Conservation (phyloP, 495 filamentous ascomycete genomes). For the Saxophila tyrrhenica region DNA sequence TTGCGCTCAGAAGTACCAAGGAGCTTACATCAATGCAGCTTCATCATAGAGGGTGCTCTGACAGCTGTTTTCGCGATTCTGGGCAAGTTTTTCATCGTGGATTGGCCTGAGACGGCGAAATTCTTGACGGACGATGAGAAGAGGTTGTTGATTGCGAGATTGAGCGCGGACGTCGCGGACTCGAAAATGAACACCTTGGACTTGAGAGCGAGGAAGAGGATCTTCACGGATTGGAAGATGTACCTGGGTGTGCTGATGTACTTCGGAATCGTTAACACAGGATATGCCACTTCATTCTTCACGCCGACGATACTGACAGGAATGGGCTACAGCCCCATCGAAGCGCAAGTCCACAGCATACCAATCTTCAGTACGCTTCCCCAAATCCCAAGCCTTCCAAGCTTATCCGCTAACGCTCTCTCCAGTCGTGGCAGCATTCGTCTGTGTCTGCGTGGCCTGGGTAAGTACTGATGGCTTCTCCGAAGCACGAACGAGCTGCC, state of each 20-base stretch:
- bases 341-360: constrained; percentile 27
- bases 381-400: too few relatives aligned
- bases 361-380: constrained; percentile 34
- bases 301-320: constrained; percentile 21
- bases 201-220: constrained; percentile 24
- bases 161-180: constrained; percentile 25
- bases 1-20: not conserved
- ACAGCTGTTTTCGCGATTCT: constrained; percentile 33
- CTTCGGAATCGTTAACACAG: constrained; percentile 25
- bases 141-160: constrained; percentile 30
- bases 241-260: constrained; percentile 24
- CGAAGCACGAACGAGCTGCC: too few relatives aligned
- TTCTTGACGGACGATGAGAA: constrained; percentile 32
- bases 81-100: constrained; percentile 32
- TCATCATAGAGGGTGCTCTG: constrained; percentile 26
- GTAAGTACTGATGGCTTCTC: too few relatives aligned
- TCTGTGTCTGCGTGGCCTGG: constrained; percentile 4
- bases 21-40: too few relatives aligned
- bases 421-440: constrained; percentile 18
- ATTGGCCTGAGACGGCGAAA: constrained; percentile 34
- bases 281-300: constrained; percentile 28
- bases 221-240: constrained; percentile 27
- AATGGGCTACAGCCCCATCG: constrained; percentile 17
- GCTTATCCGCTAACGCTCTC: too few relatives aligned
- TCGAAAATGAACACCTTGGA: constrained; percentile 35